Percentiles rank a stretch among this genome's conserved stretches.
phyloP scores from a whole-genome alignment of 768 basidiomycete species.

The Leccinum olivaceopallidum region DNA sequence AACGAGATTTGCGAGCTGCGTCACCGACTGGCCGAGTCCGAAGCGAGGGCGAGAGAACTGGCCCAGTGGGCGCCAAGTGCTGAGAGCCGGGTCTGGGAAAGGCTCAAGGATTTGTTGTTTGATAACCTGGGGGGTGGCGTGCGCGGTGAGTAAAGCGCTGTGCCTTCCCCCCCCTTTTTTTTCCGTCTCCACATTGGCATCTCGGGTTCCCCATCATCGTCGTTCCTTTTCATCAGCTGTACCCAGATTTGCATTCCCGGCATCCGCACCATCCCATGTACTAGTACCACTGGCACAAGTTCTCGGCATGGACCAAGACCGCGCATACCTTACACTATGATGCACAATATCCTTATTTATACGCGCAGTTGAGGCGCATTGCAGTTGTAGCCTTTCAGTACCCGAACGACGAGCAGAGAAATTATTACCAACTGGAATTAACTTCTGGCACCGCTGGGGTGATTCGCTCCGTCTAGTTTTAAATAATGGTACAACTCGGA shows the following conservation, averaged over 20 bases:
- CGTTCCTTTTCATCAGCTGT: conserved; percentile 14
- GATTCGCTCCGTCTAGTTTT: neutral
- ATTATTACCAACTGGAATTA: conserved; percentile 7
- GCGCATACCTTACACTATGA: conserved; percentile 25
- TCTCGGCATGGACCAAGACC: conserved; percentile 26
- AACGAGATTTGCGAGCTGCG: conserved; percentile 26
- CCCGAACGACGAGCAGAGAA: conserved; percentile 7
- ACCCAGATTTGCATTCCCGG: conserved; percentile 21
- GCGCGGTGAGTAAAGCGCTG: conserved; percentile 22
- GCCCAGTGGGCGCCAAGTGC: conserved; percentile 11
- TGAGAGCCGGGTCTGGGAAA: conserved; percentile 30
- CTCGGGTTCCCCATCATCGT: conserved; percentile 3
- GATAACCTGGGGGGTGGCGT: conserved; percentile 24
- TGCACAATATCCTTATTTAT: conserved; percentile 21
- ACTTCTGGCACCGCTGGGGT: neutral
- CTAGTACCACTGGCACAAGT: conserved; percentile 12
- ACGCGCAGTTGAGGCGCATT: conserved; percentile 23
- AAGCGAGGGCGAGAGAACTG: conserved; percentile 22
- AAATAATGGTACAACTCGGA: conserved; percentile 20
- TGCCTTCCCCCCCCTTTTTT: neutral
- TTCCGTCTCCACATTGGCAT: conserved; percentile 9
- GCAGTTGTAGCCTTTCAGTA: conserved; percentile 18
- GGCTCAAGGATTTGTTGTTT: conserved; percentile 31
- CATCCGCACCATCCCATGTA: conserved; percentile 29
- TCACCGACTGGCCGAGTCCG: conserved; percentile 25